These are phyloP conservation scores for Eucalyptus globulus DNA, from an alignment of 345 rosid genomes.

Conservation along the genomic window DNA sequence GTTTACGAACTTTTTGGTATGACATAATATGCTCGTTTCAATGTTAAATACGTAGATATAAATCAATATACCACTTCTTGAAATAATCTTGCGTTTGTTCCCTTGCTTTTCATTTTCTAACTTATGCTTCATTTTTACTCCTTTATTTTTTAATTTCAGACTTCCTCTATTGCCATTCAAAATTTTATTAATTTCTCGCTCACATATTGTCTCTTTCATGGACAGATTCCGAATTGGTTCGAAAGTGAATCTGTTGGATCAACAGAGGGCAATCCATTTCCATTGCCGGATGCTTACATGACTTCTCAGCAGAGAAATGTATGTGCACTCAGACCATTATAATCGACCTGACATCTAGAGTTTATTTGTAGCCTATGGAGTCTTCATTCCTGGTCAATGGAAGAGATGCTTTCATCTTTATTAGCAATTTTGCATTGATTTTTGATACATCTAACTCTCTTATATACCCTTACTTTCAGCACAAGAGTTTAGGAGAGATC, in stretches of 20 bases:
- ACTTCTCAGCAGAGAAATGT: constrained; percentile 82
- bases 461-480: constrained; percentile 19
- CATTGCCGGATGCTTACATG: constrained; percentile 61
- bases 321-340: constrained; percentile 3
- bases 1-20: constrained; percentile 86
- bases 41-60: not conserved
- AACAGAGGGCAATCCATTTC: constrained; percentile 83
- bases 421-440: not conserved
- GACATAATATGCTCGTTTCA: not conserved
- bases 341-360: not conserved
- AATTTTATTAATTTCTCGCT: not conserved
- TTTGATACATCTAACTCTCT: not conserved
- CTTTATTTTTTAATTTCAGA: not conserved
- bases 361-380: not conserved
- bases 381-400: not conserved
- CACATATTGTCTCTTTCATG: not conserved
- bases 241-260: constrained; percentile 56
- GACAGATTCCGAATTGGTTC: constrained; percentile 92
- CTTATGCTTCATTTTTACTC: not conserved
- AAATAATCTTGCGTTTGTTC: not conserved
- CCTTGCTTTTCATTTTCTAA: not conserved
- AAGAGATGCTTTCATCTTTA: not conserved
- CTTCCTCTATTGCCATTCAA: not conserved
- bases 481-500: constrained; percentile 65
- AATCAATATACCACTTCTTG: not conserved